Percentiles rank a stretch among this genome's conserved stretches.
These are phyloP conservation scores for Hygrocybe punicea DNA, from an alignment of 768 basidiomycete genomes.

Conservation along the genomic window DNA sequence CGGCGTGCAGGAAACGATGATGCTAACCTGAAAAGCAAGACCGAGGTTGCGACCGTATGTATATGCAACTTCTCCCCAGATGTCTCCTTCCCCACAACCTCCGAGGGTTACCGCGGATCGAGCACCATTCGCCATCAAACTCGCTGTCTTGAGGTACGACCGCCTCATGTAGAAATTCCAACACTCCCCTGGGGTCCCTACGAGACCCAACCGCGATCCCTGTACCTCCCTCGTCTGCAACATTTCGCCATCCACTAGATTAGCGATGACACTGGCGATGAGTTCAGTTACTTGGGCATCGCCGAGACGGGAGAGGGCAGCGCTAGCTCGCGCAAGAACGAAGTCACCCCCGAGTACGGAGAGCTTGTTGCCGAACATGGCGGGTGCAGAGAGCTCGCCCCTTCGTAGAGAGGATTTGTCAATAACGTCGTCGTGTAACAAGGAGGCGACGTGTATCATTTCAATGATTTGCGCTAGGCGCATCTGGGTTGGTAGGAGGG, in stretches of 20 bases:
- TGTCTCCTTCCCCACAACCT: constrained; percentile 67
- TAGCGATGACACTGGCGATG: constrained; percentile 86
- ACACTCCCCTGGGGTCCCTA: constrained; percentile 34
- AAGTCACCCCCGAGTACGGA: constrained; percentile 95
- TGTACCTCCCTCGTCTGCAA: constrained; percentile 66
- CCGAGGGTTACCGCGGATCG: constrained; percentile 88
- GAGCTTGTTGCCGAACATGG: constrained; percentile 85
- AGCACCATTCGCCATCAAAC: constrained; percentile 83
- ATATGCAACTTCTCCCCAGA: constrained; percentile 88
- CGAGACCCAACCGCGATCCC: constrained; percentile 27
- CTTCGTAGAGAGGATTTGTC: constrained; percentile 64
- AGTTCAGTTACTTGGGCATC: constrained; percentile 89
- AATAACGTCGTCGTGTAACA: constrained; percentile 89
- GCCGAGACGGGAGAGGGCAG: constrained; percentile 83
- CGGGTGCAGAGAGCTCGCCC: constrained; percentile 58
- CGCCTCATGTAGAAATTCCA: constrained; percentile 70
- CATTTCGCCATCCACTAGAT: constrained; percentile 96
- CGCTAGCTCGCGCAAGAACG: constrained; percentile 84
- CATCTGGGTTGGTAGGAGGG: constrained; percentile 80
- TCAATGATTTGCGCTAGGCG: constrained; percentile 95
- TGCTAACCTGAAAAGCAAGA: constrained; percentile 44
- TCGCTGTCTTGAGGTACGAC: constrained; percentile 83
- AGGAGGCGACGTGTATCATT: constrained; percentile 95
- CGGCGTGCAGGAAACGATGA: neutral
- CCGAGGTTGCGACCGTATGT: constrained; percentile 87